Evolutionary conservation across 1,139 yeast genomes (phyloP).

Genomic region (Pneumocystis canis): DNA sequence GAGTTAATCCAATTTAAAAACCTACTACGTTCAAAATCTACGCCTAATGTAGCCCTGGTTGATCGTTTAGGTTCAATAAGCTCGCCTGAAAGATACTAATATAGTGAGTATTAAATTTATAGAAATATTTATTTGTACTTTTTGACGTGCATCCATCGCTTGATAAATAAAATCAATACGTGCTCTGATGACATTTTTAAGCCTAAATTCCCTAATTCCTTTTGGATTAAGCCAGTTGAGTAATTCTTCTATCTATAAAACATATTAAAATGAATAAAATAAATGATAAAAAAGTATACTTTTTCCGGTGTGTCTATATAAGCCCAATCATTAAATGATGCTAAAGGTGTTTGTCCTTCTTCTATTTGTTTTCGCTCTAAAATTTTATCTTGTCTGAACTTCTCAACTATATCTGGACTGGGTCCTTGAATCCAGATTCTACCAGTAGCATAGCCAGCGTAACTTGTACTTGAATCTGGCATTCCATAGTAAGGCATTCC

Average conservation of each 20-base stretch:
- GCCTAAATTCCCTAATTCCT: slow-evolving; percentile 60
- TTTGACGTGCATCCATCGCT: slow-evolving; percentile 3
- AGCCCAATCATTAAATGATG: slow-evolving; percentile 49
- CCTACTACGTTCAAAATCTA: neutral
- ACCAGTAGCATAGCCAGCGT: slow-evolving; percentile 69
- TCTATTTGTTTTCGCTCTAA: slow-evolving; percentile 53
- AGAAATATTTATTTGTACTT: neutral
- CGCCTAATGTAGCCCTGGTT: neutral
- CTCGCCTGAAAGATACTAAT: neutral
- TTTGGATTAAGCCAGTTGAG: slow-evolving; percentile 55
- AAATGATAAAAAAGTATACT: slow-evolving; percentile 20
- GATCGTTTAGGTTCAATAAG: neutral
- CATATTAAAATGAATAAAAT: neutral
- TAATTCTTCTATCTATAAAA: slow-evolving; percentile 27
- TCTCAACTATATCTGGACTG: slow-evolving; percentile 41
- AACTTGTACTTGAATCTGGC: slow-evolving; percentile 9
- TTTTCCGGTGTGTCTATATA: slow-evolving; percentile 51
- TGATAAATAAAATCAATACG: slow-evolving; percentile 2
- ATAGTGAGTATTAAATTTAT: neutral
- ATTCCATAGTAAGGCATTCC: slow-evolving; percentile 42
- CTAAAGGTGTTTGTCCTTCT: slow-evolving; percentile 36
- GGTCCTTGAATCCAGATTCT: slow-evolving; percentile 93
- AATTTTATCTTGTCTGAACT: slow-evolving; percentile 25
- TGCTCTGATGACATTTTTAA: slow-evolving; percentile 43
- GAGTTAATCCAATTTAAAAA: neutral